Base-by-base conservation (phyloP, 2,329 filamentous ascomycete genomes). In the Clonostachys rhizophaga region DNA sequence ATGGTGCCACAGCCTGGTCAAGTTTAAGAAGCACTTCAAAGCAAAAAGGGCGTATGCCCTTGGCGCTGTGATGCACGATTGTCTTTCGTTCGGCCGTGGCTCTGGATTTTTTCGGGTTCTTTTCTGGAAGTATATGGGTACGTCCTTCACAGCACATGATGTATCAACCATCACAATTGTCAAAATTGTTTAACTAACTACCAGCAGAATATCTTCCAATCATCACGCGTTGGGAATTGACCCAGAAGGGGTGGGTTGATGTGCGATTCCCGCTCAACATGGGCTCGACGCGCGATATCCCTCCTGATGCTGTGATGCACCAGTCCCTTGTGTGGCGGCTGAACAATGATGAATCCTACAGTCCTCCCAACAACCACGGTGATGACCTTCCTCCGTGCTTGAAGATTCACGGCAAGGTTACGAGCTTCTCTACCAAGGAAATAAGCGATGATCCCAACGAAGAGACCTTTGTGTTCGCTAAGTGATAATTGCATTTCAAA, bases 81-180 rank as follows among this genome's bases (percentile, higher is more conserved):
- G 64, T 5, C 61, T 72, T 8, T 50, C 52, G 1, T 68, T 69
- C 16, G 64, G 65, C 2, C 53, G 54, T 17, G 69, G 69, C 9
- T 63, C 64, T 1, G 60, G 59, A 9, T 65, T 71, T 47, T 61
- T 67, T 49, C 64, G 49, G 10, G 69, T 72, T 2, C 46, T 71
- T 12, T 42, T 71, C 11, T 72, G 69, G 69, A 70, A 67, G 41
- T 61, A 69, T 35, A 64, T 71, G 63, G 69, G 68, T 72, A 55
- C 62, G 68, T 51, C 12, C 36, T 18, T 11, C 17, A n/a, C 36
- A n/a, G 24, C 24, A n/a, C n/a, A 8, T 39, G 16, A 39, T n/a
- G 7, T n/a, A 39, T 18, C 11, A 39, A 39, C 2, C 36, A 39
- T 8, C 17, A 39, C 4, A 8, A 18, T 5, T 8, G 9, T 39